Percentiles rank a stretch among this genome's conserved stretches.
phyloP scores from a whole-genome alignment of 2,329 filamentous ascomycete species.

The Sordariomycetes sp. region DNA sequence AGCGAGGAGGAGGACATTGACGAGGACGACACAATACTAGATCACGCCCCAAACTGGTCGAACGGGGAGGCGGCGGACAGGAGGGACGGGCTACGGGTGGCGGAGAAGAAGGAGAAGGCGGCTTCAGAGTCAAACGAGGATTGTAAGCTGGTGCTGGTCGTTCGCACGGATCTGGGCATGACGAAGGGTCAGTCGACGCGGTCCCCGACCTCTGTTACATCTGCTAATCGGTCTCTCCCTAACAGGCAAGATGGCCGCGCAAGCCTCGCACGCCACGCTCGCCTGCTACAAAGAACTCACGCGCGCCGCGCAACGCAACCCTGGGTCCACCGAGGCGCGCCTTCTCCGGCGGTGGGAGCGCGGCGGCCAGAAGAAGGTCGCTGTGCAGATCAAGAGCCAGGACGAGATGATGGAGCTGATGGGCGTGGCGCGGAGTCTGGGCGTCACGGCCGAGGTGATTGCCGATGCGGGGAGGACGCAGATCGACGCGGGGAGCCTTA shows the following conservation, averaged over 20 bases:
- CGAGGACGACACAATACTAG: slow-evolving; percentile 42
- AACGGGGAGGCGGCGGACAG: slow-evolving; percentile 47
- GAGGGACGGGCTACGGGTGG: slow-evolving; percentile 37
- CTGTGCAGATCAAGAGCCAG: slow-evolving; percentile 76
- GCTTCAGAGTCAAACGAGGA: slow-evolving; percentile 48
- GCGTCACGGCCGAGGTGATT: slow-evolving; percentile 79
- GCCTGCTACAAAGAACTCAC: slow-evolving; percentile 87
- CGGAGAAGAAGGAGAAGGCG: slow-evolving; percentile 24
- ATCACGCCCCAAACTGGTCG: slow-evolving; percentile 55
- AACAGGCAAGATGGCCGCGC: slow-evolving; percentile 88
- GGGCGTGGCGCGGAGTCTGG: slow-evolving; percentile 68
- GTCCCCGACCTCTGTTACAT: not conserved
- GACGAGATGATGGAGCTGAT: slow-evolving; percentile 65
- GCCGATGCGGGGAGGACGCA: slow-evolving; percentile 94
- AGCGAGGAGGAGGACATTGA: slow-evolving; percentile 58
- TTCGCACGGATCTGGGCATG: slow-evolving; percentile 92
- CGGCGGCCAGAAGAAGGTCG: slow-evolving; percentile 83
- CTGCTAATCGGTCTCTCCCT: not conserved
- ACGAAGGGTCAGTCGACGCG: slow-evolving; percentile 63
- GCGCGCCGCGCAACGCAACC: slow-evolving; percentile 33
- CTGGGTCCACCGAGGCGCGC: slow-evolving; percentile 38
- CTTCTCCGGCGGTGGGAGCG: slow-evolving; percentile 77
- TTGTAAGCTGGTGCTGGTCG: slow-evolving; percentile 87
- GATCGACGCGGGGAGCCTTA: slow-evolving; percentile 86
- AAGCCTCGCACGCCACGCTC: slow-evolving; percentile 90